Percentiles rank a stretch among this genome's conserved stretches.
Conservation (phyloP, 164 flowering plant genomes). For the Vitis rupestris region DNA sequence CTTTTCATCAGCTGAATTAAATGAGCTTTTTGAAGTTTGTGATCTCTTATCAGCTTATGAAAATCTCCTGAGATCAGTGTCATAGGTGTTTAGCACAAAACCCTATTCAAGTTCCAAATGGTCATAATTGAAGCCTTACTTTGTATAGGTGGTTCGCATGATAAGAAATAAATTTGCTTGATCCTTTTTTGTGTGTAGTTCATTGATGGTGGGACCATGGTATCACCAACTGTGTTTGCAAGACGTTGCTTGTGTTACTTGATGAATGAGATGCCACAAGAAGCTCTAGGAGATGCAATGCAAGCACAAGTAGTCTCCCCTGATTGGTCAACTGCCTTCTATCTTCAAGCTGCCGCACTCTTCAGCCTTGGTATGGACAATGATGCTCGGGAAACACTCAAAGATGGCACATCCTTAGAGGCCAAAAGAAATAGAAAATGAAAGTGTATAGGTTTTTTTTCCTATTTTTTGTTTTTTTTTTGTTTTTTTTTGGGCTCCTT, state of each 20-base stretch:
- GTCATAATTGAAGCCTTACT: not conserved
- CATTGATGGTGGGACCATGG: slow-evolving; percentile 55
- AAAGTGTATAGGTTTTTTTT: slow-evolving; percentile 29
- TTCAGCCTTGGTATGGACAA: slow-evolving; percentile 57
- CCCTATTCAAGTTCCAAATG: not conserved
- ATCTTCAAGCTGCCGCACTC: slow-evolving; percentile 64
- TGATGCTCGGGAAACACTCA: slow-evolving; percentile 56
- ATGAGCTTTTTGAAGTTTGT: too few relatives aligned
- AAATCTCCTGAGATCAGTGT: not conserved
- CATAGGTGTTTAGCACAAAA: not conserved
- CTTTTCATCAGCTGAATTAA: too few relatives aligned
- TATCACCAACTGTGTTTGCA: slow-evolving; percentile 57
- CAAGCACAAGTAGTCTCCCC: slow-evolving; percentile 59
- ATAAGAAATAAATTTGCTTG: not conserved
- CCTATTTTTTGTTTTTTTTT: not conserved
- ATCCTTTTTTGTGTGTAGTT: slow-evolving; percentile 30
- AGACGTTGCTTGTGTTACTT: slow-evolving; percentile 57
- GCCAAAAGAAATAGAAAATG: slow-evolving; percentile 37
- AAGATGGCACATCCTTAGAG: slow-evolving; percentile 53
- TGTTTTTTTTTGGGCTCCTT: too few relatives aligned
- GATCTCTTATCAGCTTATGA: too few relatives aligned
- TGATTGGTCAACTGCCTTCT: slow-evolving; percentile 54
- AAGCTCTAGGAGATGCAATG: slow-evolving; percentile 69
- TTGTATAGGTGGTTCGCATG: not conserved
- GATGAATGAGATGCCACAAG: slow-evolving; percentile 51